Base-by-base conservation (phyloP, 169 alveolate species). In the Eimeria nieschulzi region DNA sequence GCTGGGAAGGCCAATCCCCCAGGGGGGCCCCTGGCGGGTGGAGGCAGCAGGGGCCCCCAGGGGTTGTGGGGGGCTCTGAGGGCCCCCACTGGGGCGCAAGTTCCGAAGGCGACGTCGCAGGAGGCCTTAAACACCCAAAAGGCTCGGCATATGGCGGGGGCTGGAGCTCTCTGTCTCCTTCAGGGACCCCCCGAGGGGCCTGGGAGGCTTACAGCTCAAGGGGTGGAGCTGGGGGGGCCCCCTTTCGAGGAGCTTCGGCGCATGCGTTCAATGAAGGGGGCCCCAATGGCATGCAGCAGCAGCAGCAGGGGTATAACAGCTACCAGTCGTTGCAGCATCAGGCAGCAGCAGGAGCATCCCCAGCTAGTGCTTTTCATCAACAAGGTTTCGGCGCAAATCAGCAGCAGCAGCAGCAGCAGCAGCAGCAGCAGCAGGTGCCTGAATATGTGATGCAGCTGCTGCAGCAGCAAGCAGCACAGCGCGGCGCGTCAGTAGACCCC, bases 391-490 rank as follows among this genome's bases (percentile, higher is more conserved):
- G n/a, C n/a, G 39, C 39, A 54, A 25, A 71, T 39, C 80, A 46
- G 15, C 80, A n/a, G 76, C 76, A 66, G 76, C 76, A 66, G 83
- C 83, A 73, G 61, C 83, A 73, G 25, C 63, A 73, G 59, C 83
- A 73, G 61, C 63, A 73, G 83, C 83, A 26, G 53, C 33, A 46
- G 61, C 63, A 12, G 23, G 68, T 59, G 15, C 55, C 83, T 46
- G 83, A 33, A 64, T 75, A 75, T 33, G 83, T 75, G 83, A 75
- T 75, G 64, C 83, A 75, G 26, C 83, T 75, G 83, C 83, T 75
- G 61, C 83, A 75, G 83, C 83, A 75, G 83, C 83, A 75, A 51
- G 83, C 83, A 75, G 83, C 83, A 75, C 83, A 75, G 64, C 39
- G 83, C 7, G 83, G 83, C 46, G 83, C 83, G 66, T 75, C 83